phyloP scores from a whole-genome alignment of 257 asterid species.

The Solanum chiquidenum region DNA sequence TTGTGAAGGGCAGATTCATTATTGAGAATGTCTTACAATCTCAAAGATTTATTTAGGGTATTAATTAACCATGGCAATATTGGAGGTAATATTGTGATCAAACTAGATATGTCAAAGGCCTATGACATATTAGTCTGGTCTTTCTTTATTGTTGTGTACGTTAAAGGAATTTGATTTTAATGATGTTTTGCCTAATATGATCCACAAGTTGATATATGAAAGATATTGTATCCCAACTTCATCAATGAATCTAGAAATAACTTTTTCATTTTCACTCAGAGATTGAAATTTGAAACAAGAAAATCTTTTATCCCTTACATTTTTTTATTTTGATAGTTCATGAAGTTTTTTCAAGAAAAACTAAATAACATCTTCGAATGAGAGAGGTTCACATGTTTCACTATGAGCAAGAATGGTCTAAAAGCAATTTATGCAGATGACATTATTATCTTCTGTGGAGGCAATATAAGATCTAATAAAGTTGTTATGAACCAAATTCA shows the following conservation, averaged over 20 bases:
- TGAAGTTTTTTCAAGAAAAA: background rate
- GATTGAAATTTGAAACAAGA: background rate
- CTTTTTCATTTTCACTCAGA: background rate
- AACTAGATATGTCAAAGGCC: background rate
- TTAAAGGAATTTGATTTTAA: background rate
- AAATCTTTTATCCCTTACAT: background rate
- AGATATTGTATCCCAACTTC: background rate
- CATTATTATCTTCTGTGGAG: background rate
- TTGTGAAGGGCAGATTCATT: background rate
- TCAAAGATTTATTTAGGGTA: background rate
- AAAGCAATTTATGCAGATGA: background rate
- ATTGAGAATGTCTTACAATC: background rate
- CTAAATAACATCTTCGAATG: background rate
- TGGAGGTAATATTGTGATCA: background rate
- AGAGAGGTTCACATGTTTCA: background rate
- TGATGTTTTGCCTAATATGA: background rate
- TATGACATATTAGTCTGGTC: background rate
- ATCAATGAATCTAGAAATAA: background rate
- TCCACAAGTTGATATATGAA: background rate
- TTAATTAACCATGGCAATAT: background rate
- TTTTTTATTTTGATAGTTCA: no score
- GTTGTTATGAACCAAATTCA: background rate
- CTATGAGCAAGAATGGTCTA: background rate
- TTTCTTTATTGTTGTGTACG: background rate
- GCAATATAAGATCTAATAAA: background rate